Evolutionary conservation across 2,329 filamentous ascomycete genomes (phyloP).

Genomic region (Calonectria naviculata): DNA sequence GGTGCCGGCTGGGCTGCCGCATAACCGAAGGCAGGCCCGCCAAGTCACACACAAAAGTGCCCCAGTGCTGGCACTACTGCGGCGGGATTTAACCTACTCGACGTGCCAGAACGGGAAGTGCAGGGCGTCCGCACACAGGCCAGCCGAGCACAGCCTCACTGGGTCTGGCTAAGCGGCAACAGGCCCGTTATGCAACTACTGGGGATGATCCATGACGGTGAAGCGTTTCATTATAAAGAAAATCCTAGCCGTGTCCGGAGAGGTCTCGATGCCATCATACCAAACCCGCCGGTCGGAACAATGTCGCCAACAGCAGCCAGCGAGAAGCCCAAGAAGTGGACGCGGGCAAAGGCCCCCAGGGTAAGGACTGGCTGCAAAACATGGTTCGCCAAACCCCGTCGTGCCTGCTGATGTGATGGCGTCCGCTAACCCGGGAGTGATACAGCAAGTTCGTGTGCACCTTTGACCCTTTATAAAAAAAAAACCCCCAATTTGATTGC

Average conservation of each 20-base stretch:
- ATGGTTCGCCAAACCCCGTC: conserved; percentile 8
- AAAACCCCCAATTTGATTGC: background rate
- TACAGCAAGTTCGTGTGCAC: conserved; percentile 19
- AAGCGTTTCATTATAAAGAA: conserved; percentile 12
- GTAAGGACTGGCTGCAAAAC: conserved; percentile 24
- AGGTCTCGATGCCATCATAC: background rate
- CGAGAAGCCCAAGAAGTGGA: conserved; percentile 21
- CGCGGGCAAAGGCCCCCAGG: conserved; percentile 20
- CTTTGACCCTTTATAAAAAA: too few relatives aligned
- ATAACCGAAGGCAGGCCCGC: background rate
- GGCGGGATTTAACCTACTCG: conserved; percentile 10
- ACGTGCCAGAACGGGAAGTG: conserved; percentile 1
- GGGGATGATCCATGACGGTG: conserved; percentile 5
- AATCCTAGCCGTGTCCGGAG: background rate
- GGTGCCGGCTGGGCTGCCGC: background rate
- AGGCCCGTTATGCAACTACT: conserved; percentile 20
- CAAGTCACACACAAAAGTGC: conserved; percentile 4
- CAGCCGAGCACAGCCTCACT: conserved; percentile 22
- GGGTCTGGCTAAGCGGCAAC: conserved; percentile 14
- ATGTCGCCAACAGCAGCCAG: conserved; percentile 10
- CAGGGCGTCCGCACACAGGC: background rate
- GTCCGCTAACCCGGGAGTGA: conserved; percentile 1
- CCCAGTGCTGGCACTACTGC: conserved; percentile 15
- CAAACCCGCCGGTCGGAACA: background rate
- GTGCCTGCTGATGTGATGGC: background rate